phyloP scores from a whole-genome alignment of 371 early-diverging fungal species.

The Choanephora cucurbitarum region DNA sequence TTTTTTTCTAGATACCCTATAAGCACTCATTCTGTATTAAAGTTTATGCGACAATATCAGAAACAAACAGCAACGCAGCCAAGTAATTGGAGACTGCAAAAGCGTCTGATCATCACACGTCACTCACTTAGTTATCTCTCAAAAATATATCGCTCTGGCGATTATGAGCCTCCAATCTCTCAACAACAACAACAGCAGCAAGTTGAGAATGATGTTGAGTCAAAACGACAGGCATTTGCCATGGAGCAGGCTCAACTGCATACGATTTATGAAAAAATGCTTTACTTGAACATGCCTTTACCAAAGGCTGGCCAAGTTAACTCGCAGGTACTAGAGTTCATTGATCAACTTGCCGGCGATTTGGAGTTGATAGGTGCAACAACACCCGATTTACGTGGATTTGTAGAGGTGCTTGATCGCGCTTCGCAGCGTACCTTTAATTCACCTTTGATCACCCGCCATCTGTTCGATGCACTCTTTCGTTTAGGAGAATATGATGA shows the following conservation, averaged over 20 bases:
- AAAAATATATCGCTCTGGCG: slow-evolving; percentile 30
- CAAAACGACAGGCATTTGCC: slow-evolving; percentile 25
- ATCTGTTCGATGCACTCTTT: slow-evolving; percentile 60
- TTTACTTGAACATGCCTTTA: slow-evolving; percentile 54
- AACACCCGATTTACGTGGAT: slow-evolving; percentile 28
- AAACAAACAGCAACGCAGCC: slow-evolving; percentile 44
- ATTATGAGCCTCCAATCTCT: slow-evolving; percentile 25
- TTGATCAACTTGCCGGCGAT: slow-evolving; percentile 64
- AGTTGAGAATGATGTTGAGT: slow-evolving; percentile 5
- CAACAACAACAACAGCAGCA: slow-evolving; percentile 3
- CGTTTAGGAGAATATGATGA: slow-evolving; percentile 74
- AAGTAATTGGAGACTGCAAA: slow-evolving; percentile 43
- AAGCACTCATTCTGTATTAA: slow-evolving; percentile 28
- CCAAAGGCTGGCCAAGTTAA: slow-evolving; percentile 72
- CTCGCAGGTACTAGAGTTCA: slow-evolving; percentile 57
- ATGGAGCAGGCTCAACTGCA: slow-evolving; percentile 32
- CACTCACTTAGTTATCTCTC: slow-evolving; percentile 36
- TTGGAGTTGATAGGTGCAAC: slow-evolving; percentile 53
- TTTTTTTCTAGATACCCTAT: slow-evolving; percentile 12
- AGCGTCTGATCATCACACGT: slow-evolving; percentile 50
- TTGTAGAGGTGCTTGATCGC: slow-evolving; percentile 55
- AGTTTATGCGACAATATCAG: slow-evolving; percentile 59
- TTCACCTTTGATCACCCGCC: slow-evolving; percentile 70
- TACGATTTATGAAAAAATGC: slow-evolving; percentile 62
- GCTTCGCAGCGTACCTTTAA: slow-evolving; percentile 71